Conservation (phyloP, 2,329 filamentous ascomycete species). For the Nannizziopsis barbatae region DNA sequence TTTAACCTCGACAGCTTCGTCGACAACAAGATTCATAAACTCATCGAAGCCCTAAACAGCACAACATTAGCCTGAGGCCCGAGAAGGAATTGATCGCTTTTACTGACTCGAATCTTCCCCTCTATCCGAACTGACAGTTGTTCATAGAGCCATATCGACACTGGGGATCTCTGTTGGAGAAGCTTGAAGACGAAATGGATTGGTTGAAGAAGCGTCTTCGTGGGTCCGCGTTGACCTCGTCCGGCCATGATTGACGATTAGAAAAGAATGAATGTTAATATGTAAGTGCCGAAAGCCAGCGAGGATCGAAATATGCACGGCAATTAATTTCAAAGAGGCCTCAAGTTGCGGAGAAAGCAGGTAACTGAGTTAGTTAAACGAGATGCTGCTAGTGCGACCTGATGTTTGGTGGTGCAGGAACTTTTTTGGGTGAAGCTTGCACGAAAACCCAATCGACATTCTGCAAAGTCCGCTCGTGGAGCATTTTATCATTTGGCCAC, state of each 20-base stretch:
- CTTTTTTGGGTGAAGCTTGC: constrained; percentile 5
- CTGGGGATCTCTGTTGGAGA: constrained; percentile 68
- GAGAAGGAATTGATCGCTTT: constrained; percentile 3
- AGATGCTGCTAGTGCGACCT: not conserved
- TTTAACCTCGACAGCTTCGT: constrained; percentile 88
- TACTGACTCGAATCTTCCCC: constrained; percentile 77
- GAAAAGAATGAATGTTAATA: not conserved
- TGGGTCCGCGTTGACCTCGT: constrained; percentile 45
- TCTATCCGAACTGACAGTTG: constrained; percentile 90
- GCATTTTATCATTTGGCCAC: not conserved
- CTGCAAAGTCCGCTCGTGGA: not conserved
- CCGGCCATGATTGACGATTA: constrained; percentile 38
- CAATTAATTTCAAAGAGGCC: not conserved
- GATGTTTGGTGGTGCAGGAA: constrained; percentile 1
- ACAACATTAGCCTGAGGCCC: constrained; percentile 8
- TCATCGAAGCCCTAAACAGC: constrained; percentile 77
- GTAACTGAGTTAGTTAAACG: not conserved
- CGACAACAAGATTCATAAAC: constrained; percentile 97
- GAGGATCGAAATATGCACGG: not conserved
- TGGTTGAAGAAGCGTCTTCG: constrained; percentile 60
- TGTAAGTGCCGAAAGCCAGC: not conserved
- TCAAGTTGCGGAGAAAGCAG: not conserved
- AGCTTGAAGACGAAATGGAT: constrained; percentile 94
- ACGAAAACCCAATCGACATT: not conserved
- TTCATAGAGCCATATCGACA: constrained; percentile 95